Base-by-base conservation (phyloP, 2,329 filamentous ascomycete species). In the Hyphodiscus sp. region DNA sequence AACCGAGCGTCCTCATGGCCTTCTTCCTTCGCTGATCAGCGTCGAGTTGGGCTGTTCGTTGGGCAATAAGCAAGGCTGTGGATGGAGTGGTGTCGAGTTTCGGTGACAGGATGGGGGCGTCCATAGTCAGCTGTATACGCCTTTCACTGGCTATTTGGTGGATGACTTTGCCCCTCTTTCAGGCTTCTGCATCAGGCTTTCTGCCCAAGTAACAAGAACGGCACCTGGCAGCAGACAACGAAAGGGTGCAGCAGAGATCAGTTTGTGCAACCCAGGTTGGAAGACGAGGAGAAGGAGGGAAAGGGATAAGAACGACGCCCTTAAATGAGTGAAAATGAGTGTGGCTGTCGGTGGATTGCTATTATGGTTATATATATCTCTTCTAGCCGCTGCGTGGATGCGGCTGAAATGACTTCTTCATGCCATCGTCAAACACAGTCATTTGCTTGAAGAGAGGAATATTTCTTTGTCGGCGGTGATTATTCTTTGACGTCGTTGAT, bases 151-250 rank as follows among this genome's bases (percentile, higher is more conserved):
- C 44, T 20, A 53, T 50, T 50, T 50, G 47, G 26, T 49, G 42
- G n/a, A 26, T 26, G 20, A 3, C 52, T 42, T n/a, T 41, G 52
- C 54, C 57, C 50, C 54, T 53, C 54, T 47, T 59, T 54, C 52
- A 57, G 54, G 57, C 54, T 57, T 55, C 54, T 41, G 26, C 30
- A 52, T 51, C 57, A 57, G 57, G 54, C 57, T 57, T 45, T 52
- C 47, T 47, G 11, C 13, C 20, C 15, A 47, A 26, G 23, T 18
- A 33, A 47, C 33, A 38, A n/a, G 5, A 38, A 13, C 33, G 13
- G 4, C 33, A n/a, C 33, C 11, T n/a, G 33, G n/a, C n/a, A n/a
- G n/a, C n/a, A n/a, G 33, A 16, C 8, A 18, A 20, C 11, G 33
- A 49, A 13, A 20, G 20, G 51, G 53, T 45, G 51, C 51, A 53